Conservation (phyloP, 306 rosid species). For the Cotoneaster glaucophyllus region DNA sequence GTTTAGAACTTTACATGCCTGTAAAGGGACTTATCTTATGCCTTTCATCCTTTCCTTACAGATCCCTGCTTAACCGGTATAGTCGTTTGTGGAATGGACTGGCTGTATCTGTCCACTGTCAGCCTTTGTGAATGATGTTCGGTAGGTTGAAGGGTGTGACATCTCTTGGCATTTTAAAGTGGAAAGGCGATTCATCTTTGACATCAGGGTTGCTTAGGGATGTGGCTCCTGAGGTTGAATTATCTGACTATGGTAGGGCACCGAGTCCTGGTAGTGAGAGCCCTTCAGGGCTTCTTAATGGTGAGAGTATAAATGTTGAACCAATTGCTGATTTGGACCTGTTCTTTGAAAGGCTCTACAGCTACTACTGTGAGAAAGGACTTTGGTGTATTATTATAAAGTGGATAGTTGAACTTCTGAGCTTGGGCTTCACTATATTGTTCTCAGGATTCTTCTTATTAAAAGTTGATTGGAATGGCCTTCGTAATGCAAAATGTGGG, state of each 20-base stretch:
- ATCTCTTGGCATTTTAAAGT: constrained; percentile 39
- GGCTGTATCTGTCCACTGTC: constrained; percentile 45
- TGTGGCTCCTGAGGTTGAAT: constrained; percentile 63
- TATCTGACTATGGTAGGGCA: constrained; percentile 54
- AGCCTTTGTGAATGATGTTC: constrained; percentile 73
- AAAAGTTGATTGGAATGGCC: constrained; percentile 91
- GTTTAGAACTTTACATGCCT: neutral
- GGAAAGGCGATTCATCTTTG: constrained; percentile 48
- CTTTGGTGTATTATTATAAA: constrained; percentile 83
- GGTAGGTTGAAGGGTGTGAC: constrained; percentile 41
- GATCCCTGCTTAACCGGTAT: constrained; percentile 22
- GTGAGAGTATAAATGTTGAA: constrained; percentile 65
- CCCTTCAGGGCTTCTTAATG: constrained; percentile 79
- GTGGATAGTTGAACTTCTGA: constrained; percentile 89
- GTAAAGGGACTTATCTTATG: constrained; percentile 18
- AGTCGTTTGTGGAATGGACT: constrained; percentile 59
- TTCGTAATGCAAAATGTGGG: constrained; percentile 91
- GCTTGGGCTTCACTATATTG: constrained; percentile 78
- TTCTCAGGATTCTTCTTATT: constrained; percentile 84
- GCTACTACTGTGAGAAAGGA: constrained; percentile 88
- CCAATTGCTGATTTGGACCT: constrained; percentile 91
- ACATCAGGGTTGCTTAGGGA: constrained; percentile 50
- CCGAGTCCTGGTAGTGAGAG: constrained; percentile 77
- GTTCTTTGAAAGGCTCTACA: constrained; percentile 85
- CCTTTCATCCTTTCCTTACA: constrained; percentile 18